These are phyloP conservation scores for Plasmodium gaboni DNA, from an alignment of 169 alveolate genomes.

Conservation along the genomic window DNA sequence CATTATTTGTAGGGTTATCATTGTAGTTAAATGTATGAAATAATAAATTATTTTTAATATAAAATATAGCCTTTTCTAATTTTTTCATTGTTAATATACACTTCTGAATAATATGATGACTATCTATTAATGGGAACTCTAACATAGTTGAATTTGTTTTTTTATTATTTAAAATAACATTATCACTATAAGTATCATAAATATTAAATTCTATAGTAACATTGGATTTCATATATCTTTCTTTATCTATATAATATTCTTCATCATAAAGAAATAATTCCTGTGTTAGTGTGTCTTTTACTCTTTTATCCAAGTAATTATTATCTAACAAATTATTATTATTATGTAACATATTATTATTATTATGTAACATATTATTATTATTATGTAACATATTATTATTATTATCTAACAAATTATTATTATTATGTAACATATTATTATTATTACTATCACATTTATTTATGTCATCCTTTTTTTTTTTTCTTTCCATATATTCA, in stretches of 20 bases:
- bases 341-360: neutral
- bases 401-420: neutral
- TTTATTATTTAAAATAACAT: constrained; percentile 39
- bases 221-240: constrained; percentile 61
- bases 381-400: neutral
- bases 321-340: neutral
- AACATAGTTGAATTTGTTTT: constrained; percentile 73
- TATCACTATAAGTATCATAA: constrained; percentile 59
- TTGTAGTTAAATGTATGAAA: constrained; percentile 9
- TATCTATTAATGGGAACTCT: constrained; percentile 57
- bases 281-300: neutral
- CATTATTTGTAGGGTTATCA: constrained; percentile 23
- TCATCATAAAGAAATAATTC: constrained; percentile 25
- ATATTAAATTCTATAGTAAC: constrained; percentile 75
- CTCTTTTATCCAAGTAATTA: neutral
- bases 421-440: no score
- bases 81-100: constrained; percentile 76
- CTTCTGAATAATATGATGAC: constrained; percentile 67
- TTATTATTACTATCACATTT: no score
- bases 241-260: constrained; percentile 33
- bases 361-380: no score
- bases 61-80: constrained; percentile 65
- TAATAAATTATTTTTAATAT: constrained; percentile 51
- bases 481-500: neutral
- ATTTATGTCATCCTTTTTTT: neutral